Evolutionary conservation across 2,329 filamentous ascomycete species (phyloP), one percentile per base, ranked within the genome.

Genomic region (Penicillium sp.): DNA sequence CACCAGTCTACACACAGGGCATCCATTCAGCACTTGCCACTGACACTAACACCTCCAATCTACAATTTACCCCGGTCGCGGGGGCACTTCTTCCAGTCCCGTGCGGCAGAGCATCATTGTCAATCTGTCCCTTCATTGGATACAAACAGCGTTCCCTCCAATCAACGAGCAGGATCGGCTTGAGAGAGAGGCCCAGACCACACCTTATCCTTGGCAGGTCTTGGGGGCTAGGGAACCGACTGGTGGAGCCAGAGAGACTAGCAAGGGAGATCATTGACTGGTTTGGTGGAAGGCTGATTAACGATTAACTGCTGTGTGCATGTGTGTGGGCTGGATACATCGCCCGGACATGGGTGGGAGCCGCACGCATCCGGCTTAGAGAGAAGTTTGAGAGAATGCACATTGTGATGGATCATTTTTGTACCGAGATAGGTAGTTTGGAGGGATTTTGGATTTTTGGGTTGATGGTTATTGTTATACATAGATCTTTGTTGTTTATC

Each of bases 141-240:
- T 35, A 35, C 30, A 51, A 35, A 35, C 45, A 30, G 30, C 3
- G 6, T 2, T 3, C 5, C 28, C 49, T 28, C 49, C 49, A 51
- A 51, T 51, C 49, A 51, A 26, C 28, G 10, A 22, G 33, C 33
- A 15, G 37, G 51, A 54, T 54, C 51, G 35, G 30, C 9, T 30
- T 33, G 13, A 7, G 15, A 1, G 15, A 1, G 56, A 57, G 60
- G 63, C 60, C 63, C 63, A 65, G 63, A 65, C 63, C 63, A 65
- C 60, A 65, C 63, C 63, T 65, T 65, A 65, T 61, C 60, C 60
- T 59, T 62, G 62, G 49, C 55, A 44, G 45, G 35, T 22, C 24
- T 22, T 28, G 53, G 61, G 45, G 51, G 49, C 33, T 8, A 24
- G 35, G 22, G 22, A 40, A 54, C 19, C 35, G 22, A 38, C 51